These are phyloP conservation scores for Diplodia scrobiculata DNA, from an alignment of 2,329 filamentous ascomycete species.

Conservation along the genomic window DNA sequence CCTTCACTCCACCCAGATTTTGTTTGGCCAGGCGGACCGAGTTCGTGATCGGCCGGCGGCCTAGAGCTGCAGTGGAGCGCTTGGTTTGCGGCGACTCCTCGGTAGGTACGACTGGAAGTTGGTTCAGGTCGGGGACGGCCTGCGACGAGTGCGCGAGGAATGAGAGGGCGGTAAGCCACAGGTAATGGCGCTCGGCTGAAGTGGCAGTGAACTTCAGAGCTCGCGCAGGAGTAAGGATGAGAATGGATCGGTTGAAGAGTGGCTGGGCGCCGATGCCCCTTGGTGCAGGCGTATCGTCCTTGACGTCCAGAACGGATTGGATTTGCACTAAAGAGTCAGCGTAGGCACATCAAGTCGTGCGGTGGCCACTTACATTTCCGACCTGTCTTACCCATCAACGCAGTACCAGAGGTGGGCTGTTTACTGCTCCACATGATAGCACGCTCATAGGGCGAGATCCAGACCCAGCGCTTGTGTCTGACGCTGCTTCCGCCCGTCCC, in stretches of 20 bases:
- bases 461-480: conserved; percentile 95
- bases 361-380: conserved; percentile 76
- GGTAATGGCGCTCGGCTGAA: conserved; percentile 81
- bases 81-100: conserved; percentile 36
- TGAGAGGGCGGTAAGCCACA: conserved; percentile 92
- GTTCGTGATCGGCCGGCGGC: conserved; percentile 71
- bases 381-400: conserved; percentile 89
- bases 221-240: conserved; percentile 89
- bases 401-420: conserved; percentile 84
- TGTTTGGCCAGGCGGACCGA: conserved; percentile 88
- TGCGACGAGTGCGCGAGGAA: conserved; percentile 91
- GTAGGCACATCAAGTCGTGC: conserved; percentile 23
- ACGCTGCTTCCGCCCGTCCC: conserved; percentile 59
- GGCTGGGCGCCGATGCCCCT: conserved; percentile 61
- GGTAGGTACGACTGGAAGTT: conserved; percentile 49
- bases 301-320: conserved; percentile 95
- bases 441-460: conserved; percentile 94
- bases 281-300: conserved; percentile 84
- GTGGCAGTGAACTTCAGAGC: conserved; percentile 92
- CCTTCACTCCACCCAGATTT: conserved; percentile 47
- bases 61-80: conserved; percentile 49
- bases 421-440: conserved; percentile 98
- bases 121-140: conserved; percentile 71
- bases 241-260: conserved; percentile 87
- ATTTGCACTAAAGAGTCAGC: conserved; percentile 70